Evolutionary conservation across 352 stramenopile genomes (phyloP).

Genomic region (Globisporangium nunn): DNA sequence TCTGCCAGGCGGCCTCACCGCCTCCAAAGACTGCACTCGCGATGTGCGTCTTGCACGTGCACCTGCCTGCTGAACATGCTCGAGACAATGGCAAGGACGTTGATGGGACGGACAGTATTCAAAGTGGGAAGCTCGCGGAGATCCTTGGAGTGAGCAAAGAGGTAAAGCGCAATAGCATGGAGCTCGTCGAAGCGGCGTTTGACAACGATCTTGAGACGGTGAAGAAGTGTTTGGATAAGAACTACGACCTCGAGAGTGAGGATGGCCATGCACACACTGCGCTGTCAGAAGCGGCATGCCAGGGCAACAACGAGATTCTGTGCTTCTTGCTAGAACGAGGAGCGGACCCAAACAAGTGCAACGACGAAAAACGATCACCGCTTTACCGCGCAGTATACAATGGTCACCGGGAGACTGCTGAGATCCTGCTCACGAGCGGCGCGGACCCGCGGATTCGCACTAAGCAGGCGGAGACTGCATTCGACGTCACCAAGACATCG

Average conservation of each 20-base stretch:
- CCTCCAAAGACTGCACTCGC: slow-evolving; percentile 42
- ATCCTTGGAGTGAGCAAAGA: slow-evolving; percentile 50
- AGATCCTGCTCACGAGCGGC: slow-evolving; percentile 61
- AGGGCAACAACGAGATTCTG: slow-evolving; percentile 71
- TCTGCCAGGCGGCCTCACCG: slow-evolving; percentile 39
- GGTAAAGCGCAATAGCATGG: slow-evolving; percentile 60
- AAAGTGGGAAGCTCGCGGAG: slow-evolving; percentile 24
- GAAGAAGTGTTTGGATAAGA: slow-evolving; percentile 68
- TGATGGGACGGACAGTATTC: not conserved
- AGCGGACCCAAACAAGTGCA: slow-evolving; percentile 82
- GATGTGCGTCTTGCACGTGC: slow-evolving; percentile 65
- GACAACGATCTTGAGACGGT: slow-evolving; percentile 79
- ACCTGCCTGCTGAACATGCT: slow-evolving; percentile 12
- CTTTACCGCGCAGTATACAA: slow-evolving; percentile 87
- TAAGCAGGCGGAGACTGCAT: slow-evolving; percentile 75
- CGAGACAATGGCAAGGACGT: slow-evolving; percentile 5
- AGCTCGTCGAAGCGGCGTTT: slow-evolving; percentile 87
- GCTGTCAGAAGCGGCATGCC: slow-evolving; percentile 81
- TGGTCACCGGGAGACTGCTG: slow-evolving; percentile 60
- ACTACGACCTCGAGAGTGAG: slow-evolving; percentile 82
- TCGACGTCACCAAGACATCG: slow-evolving; percentile 79
- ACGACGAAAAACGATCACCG: slow-evolving; percentile 75
- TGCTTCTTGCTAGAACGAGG: slow-evolving; percentile 62
- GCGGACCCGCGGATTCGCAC: slow-evolving; percentile 63
- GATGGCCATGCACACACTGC: slow-evolving; percentile 84